Conservation (phyloP, 1,284 basidiomycete genomes). For the Boletus sp. region DNA sequence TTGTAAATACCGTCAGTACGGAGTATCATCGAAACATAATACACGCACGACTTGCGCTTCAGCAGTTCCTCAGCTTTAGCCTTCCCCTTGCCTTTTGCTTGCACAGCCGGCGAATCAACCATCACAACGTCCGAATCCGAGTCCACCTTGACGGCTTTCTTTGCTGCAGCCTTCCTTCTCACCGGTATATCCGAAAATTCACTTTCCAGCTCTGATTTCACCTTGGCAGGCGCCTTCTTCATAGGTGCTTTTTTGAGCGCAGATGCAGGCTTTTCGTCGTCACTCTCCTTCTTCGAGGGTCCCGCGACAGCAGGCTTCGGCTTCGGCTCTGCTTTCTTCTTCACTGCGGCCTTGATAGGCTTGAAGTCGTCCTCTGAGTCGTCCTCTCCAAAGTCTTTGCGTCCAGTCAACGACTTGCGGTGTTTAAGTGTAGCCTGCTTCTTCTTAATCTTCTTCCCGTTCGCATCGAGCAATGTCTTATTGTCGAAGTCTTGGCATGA, state of each 20-base stretch:
- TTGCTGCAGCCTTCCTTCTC: slow-evolving; percentile 24
- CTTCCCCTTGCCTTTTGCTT: slow-evolving; percentile 42
- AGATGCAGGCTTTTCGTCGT: slow-evolving; percentile 36
- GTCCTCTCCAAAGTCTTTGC: slow-evolving; percentile 51
- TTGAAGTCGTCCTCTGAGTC: slow-evolving; percentile 78
- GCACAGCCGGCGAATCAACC: slow-evolving; percentile 26
- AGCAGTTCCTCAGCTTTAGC: slow-evolving; percentile 42
- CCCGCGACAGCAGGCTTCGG: slow-evolving; percentile 35
- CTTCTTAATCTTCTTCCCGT: slow-evolving; percentile 68
- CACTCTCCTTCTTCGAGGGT: slow-evolving; percentile 39
- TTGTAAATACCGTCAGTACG: slow-evolving; percentile 27
- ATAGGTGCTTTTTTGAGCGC: slow-evolving; percentile 37
- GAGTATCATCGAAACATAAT: not conserved
- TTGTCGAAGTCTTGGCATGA: slow-evolving; percentile 65
- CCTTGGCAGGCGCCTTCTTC: slow-evolving; percentile 37
- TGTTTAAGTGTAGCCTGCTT: slow-evolving; percentile 80
- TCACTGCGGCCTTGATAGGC: slow-evolving; percentile 64
- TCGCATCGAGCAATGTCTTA: slow-evolving; percentile 55
- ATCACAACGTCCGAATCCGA: slow-evolving; percentile 47
- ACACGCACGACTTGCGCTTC: slow-evolving; percentile 62
- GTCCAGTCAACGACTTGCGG: slow-evolving; percentile 64
- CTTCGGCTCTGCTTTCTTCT: slow-evolving; percentile 45
- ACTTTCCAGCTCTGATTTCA: slow-evolving; percentile 43
- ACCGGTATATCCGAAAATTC: slow-evolving; percentile 33
- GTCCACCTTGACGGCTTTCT: slow-evolving; percentile 39